A percentile compares a stretch with the other conserved stretches of the same genome.
Conservation (phyloP, 176 grass and related monocot genomes). For the Metroxylon sagu region DNA sequence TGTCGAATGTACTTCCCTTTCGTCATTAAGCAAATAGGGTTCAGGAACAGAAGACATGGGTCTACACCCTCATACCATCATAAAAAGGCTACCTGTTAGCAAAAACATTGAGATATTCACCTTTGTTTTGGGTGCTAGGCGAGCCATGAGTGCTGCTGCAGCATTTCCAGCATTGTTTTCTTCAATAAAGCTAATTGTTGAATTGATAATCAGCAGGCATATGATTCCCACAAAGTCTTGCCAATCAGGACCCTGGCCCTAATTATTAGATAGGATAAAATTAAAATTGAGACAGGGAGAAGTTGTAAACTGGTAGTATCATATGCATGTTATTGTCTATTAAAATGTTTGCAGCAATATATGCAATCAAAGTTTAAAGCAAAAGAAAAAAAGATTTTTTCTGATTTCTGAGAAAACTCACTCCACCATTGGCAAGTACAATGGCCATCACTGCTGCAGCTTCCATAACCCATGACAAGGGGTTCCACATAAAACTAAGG, state of each 20-base stretch:
- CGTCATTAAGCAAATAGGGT: too few relatives aligned
- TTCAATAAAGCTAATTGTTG: slow-evolving; percentile 75
- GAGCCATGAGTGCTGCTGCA: slow-evolving; percentile 61
- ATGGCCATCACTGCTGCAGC: slow-evolving; percentile 70
- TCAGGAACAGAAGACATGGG: too few relatives aligned
- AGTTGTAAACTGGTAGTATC: not conserved
- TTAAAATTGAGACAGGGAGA: not conserved
- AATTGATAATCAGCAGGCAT: slow-evolving; percentile 69
- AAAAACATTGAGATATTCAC: slow-evolving; percentile 15
- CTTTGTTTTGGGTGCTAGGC: slow-evolving; percentile 52
- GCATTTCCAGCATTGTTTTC: slow-evolving; percentile 81
- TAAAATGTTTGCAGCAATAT: too few relatives aligned
- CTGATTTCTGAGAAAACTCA: slow-evolving; percentile 25
- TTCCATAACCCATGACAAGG: slow-evolving; percentile 89
- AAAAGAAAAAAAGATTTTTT: not conserved
- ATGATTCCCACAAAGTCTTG: slow-evolving; percentile 73
- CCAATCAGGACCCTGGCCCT: slow-evolving; percentile 63
- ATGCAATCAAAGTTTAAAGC: too few relatives aligned
- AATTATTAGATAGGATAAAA: slow-evolving; percentile 10
- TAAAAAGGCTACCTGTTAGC: not conserved
- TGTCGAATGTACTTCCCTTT: too few relatives aligned
- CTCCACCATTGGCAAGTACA: slow-evolving; percentile 62
- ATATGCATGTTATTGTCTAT: too few relatives aligned
- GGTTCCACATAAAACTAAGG: slow-evolving; percentile 85
- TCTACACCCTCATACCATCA: too few relatives aligned